Base-by-base conservation (phyloP, 78 protist genomes). In the Cyanophora paradoxa region DNA sequence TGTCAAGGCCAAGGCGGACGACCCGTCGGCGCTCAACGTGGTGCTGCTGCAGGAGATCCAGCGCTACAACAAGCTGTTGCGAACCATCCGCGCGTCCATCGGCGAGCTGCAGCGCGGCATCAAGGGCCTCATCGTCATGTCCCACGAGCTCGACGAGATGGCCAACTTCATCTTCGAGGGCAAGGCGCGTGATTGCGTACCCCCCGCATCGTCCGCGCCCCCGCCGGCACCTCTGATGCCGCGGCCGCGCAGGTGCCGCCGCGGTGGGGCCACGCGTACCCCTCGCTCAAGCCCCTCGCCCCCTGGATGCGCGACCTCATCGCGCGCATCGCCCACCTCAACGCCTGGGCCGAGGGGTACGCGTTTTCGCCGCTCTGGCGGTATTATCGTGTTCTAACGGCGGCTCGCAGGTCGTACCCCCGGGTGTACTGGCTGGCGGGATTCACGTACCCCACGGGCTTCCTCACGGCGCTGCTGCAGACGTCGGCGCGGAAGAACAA, bases 401-500 rank as follows among this genome's bases (percentile, higher is more conserved):
- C n/a, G n/a, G n/a, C n/a, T n/a, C n/a, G n/a, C n/a, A n/a, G n/a
- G n/a, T n/a, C n/a, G n/a, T n/a, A n/a, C n/a, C n/a, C n/a, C n/a
- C 61, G 22, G 20, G 86, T 84, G 41, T 88, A 85, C 70, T 89
- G 94, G 93, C 83, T 93, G 30, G 52, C 82, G 26, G 94, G 92
- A 26, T 87, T 93, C 72, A 89, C 93, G 31, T 93, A 79, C 83
- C 97, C 97, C 8, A 86, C 90, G 16, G 93, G 92, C 52, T 93
- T 90, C 86, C 82, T 93, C 66, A 93, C 93, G 17, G 92, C 92
- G 13, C 66, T 91, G 48, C 44, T 77, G 78, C 95, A 91, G 80
- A 62, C 36, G 44, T 20, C 74, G 0, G 89, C 89, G 26, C 67
- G 90, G 26, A 64, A 54, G 68, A 72, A 57, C 56, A n/a, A 11